These are phyloP conservation scores for Warburgia ugandensis DNA, from an alignment of 164 flowering plant species.

Conservation along the genomic window DNA sequence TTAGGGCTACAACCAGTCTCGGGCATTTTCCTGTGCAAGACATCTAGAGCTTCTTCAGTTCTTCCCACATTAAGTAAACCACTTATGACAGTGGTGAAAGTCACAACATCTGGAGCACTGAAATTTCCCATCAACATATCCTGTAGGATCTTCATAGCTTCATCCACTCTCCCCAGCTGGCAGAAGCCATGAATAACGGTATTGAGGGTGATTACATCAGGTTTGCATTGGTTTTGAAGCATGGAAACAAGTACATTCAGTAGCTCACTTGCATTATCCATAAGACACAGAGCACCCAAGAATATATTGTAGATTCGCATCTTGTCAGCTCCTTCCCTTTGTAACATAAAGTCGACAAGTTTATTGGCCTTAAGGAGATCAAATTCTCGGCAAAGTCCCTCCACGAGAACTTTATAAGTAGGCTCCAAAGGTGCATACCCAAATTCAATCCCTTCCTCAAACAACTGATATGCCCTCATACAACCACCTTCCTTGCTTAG, in stretches of 20 bases:
- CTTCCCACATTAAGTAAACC: constrained; percentile 56
- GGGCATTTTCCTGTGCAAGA: constrained; percentile 47
- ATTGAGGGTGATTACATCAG: constrained; percentile 75
- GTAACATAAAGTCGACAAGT: constrained; percentile 53
- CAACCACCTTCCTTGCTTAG: constrained; percentile 67
- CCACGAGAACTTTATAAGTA: constrained; percentile 61
- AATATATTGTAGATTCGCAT: constrained; percentile 79
- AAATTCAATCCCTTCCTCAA: constrained; percentile 58
- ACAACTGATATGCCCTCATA: constrained; percentile 83
- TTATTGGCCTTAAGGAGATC: constrained; percentile 59
- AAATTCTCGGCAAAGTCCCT: constrained; percentile 52
- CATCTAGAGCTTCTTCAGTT: constrained; percentile 43
- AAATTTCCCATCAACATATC: constrained; percentile 72
- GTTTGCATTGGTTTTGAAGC: constrained; percentile 66
- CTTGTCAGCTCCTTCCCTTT: constrained; percentile 29
- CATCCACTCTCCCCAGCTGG: constrained; percentile 59
- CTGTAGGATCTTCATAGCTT: constrained; percentile 56
- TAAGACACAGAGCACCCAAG: constrained; percentile 60
- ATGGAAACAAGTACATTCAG: constrained; percentile 61
- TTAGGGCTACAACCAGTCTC: constrained; percentile 42
- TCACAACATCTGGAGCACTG: constrained; percentile 71
- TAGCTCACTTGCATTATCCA: constrained; percentile 69
- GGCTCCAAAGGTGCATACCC: constrained; percentile 60
- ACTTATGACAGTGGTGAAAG: constrained; percentile 60
- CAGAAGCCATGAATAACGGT: constrained; percentile 78